phyloP scores from a whole-genome alignment of 192 early-diverging fungal species.

The Coemansia sp. region DNA sequence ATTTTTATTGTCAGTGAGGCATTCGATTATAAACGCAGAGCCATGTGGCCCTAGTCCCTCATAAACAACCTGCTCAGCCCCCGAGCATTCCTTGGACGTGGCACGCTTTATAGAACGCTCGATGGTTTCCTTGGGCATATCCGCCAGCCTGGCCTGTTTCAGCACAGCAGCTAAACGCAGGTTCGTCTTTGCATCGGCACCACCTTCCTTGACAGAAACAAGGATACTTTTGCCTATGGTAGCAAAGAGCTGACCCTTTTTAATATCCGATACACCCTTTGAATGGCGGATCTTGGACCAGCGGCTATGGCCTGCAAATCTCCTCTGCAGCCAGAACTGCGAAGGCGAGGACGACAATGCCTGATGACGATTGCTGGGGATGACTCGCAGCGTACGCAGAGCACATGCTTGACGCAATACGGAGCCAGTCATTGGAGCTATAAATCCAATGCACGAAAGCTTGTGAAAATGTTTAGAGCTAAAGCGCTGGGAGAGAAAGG shows the following conservation, averaged over 20 bases:
- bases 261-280: constrained; percentile 60
- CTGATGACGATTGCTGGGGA: background rate
- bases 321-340: constrained; percentile 12
- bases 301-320: constrained; percentile 59
- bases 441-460: no score
- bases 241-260: constrained; percentile 56
- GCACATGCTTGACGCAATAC: background rate
- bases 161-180: constrained; percentile 60
- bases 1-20: constrained; percentile 62
- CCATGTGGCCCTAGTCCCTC: constrained; percentile 65
- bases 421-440: background rate
- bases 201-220: constrained; percentile 61
- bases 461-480: background rate
- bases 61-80: constrained; percentile 57
- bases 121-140: constrained; percentile 72
- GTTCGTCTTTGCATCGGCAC: constrained; percentile 61
- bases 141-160: constrained; percentile 55
- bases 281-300: constrained; percentile 65
- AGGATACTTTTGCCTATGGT: constrained; percentile 65
- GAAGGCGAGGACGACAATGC: background rate
- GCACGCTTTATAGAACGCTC: constrained; percentile 69
- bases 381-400: background rate
- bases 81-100: constrained; percentile 52
- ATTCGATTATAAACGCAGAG: constrained; percentile 62
- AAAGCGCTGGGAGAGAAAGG: background rate